phyloP scores from a whole-genome alignment of 108 stramenopile species.

The Cyclotella atomus region DNA sequence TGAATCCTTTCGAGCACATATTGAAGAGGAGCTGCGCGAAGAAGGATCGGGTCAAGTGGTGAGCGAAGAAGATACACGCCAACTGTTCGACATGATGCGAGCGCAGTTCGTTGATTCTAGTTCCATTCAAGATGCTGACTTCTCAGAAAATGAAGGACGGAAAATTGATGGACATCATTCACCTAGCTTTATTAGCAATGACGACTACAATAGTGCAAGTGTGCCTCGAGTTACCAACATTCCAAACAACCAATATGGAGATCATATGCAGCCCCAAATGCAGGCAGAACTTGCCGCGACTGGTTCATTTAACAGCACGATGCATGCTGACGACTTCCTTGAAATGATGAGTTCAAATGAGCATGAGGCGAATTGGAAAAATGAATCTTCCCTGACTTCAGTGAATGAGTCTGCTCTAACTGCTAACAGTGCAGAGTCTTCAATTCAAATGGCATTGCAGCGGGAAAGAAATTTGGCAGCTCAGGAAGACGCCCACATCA shows the following conservation, averaged over 20 bases:
- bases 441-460: conserved; percentile 18
- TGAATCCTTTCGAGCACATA: conserved; percentile 32
- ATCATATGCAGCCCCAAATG: conserved; percentile 14
- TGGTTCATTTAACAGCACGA: conserved; percentile 15
- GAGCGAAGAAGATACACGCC: conserved; percentile 60
- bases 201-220: not conserved
- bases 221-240: not conserved
- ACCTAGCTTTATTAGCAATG: conserved; percentile 7
- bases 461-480: conserved; percentile 21
- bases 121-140: conserved; percentile 10
- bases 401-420: not conserved
- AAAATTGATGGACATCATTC: not conserved
- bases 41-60: conserved; percentile 44
- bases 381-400: not conserved
- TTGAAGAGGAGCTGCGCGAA: conserved; percentile 31
- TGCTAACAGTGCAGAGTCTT: conserved; percentile 9
- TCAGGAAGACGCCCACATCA: conserved; percentile 37
- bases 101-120: conserved; percentile 36
- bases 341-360: conserved; percentile 36
- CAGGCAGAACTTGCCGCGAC: not conserved
- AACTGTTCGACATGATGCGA: conserved; percentile 64
- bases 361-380: not conserved
- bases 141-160: conserved; percentile 5
- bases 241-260: not conserved
- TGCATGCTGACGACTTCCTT: conserved; percentile 54